Base-by-base conservation (phyloP, 2,329 filamentous ascomycete genomes). In the Decorospora gaudefroyi region DNA sequence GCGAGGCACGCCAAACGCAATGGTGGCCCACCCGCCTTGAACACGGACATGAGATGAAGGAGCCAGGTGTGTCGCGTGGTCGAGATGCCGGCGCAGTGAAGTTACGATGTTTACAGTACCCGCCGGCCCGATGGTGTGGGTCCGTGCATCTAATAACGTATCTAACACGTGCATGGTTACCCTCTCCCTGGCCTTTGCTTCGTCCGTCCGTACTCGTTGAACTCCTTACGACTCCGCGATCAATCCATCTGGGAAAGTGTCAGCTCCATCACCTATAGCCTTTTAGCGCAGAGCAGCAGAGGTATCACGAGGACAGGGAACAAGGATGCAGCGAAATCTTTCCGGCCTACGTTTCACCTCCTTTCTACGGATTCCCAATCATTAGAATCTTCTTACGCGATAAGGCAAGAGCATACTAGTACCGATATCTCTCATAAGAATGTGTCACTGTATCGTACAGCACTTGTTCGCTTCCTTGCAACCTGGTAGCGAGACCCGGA, bases 71-170 rank as follows among this genome's bases (percentile, higher is more conserved):
- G 25, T 22, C 36, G 21, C 32, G 35, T 41, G 21, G 35, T 37
- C 17, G 46, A 43, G 40, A 29, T 29, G 38, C 22, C 17, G 36
- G 15, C 38, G 46, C 17, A 15, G 38, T 46, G 30, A 34, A n/a
- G n/a, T n/a, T 33, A 33, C 48, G 46, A 49, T 29, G 38, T 39
- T 43, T 49, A 30, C 25, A 30, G 29, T 34, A 38, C 27, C 42
- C 49, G 23, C 44, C 41, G 46, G 49, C 12, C 39, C 46, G 38
- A 47, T 36, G 38, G 49, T 26, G 26, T 19, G 16, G 42, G 45
- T 10, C 42, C 37, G 37, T 42, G 41, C 42, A 16, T n/a, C n/a
- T n/a, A n/a, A n/a, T n/a, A n/a, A n/a, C n/a, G n/a, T n/a, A n/a
- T n/a, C n/a, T n/a, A n/a, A n/a, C n/a, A n/a, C n/a, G n/a, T n/a